These are phyloP conservation scores for Naegleria fowleri DNA, from an alignment of 208 protist species.

Conservation along the genomic window DNA sequence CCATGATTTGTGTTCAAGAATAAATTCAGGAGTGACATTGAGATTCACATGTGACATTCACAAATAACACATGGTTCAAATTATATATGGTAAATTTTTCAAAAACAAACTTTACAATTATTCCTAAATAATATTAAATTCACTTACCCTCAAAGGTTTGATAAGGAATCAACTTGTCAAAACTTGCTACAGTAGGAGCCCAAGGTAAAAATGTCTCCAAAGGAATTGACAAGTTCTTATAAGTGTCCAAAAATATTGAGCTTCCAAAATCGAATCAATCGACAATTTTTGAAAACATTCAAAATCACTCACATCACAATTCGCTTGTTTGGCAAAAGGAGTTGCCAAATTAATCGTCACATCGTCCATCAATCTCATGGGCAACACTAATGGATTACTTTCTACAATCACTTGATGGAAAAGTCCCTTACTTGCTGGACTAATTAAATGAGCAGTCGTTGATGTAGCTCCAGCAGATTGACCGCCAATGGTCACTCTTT, in stretches of 20 bases:
- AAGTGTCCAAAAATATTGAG: background rate
- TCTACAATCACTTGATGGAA: slow-evolving; percentile 47
- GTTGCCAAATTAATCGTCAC: background rate
- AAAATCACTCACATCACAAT: background rate
- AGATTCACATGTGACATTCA: too few species aligned
- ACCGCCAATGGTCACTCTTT: slow-evolving; percentile 51
- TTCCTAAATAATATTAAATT: background rate
- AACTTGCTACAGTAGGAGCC: slow-evolving; percentile 10
- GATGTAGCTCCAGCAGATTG: slow-evolving; percentile 50
- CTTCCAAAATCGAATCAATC: background rate
- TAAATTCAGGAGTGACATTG: too few species aligned
- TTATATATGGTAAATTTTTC: too few species aligned
- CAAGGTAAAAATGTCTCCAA: slow-evolving; percentile 22
- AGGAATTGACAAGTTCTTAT: background rate
- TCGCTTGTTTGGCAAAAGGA: background rate
- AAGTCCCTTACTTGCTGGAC: slow-evolving; percentile 37
- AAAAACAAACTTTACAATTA: background rate
- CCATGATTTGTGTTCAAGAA: slow-evolving; percentile 18
- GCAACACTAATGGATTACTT: slow-evolving; percentile 39
- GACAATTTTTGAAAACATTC: background rate
- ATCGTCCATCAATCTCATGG: slow-evolving; percentile 25
- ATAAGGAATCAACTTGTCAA: background rate
- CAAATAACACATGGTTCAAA: too few species aligned
- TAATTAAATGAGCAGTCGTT: slow-evolving; percentile 8
- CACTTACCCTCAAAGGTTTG: background rate